These are phyloP conservation scores for Tarenaya hassleriana DNA, from an alignment of 345 rosid genomes.

Conservation along the genomic window DNA sequence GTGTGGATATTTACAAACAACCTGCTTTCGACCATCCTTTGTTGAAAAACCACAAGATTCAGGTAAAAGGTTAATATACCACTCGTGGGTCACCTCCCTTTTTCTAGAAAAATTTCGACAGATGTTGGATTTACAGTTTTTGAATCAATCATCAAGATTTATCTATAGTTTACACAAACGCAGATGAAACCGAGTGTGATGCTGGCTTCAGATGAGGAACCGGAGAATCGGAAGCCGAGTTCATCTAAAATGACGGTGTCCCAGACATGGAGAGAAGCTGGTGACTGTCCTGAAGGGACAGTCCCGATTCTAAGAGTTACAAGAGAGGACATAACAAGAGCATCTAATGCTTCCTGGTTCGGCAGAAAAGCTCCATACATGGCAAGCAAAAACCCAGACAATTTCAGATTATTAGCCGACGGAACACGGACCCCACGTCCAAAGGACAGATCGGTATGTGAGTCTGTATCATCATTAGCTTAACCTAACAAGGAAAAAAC, in stretches of 20 bases:
- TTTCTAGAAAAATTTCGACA: too few species aligned
- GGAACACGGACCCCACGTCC: not conserved
- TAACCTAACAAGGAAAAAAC: too few species aligned
- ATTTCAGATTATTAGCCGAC: not conserved
- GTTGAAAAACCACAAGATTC: conserved; percentile 37
- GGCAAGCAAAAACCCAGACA: conserved; percentile 7
- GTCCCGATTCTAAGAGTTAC: conserved; percentile 41
- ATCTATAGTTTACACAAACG: conserved; percentile 6
- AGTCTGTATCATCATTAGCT: too few species aligned
- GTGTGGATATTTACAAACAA: conserved; percentile 43
- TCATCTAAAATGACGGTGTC: conserved; percentile 12
- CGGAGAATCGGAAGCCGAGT: not conserved
- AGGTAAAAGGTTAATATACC: conserved; percentile 23
- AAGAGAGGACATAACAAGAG: conserved; percentile 36
- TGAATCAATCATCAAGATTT: not conserved
- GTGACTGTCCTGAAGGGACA: conserved; percentile 41
- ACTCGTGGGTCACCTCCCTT: not conserved
- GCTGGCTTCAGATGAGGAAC: not conserved
- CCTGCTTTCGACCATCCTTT: conserved; percentile 48
- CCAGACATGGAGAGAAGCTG: conserved; percentile 44
- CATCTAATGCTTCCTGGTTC: conserved; percentile 23
- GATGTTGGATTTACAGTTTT: not conserved
- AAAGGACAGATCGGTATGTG: conserved; percentile 34
- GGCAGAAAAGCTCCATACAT: conserved; percentile 27
- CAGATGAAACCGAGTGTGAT: conserved; percentile 41